Evolutionary conservation across 441 rosid species (phyloP).

Genomic region (Syzygium malaccense): DNA sequence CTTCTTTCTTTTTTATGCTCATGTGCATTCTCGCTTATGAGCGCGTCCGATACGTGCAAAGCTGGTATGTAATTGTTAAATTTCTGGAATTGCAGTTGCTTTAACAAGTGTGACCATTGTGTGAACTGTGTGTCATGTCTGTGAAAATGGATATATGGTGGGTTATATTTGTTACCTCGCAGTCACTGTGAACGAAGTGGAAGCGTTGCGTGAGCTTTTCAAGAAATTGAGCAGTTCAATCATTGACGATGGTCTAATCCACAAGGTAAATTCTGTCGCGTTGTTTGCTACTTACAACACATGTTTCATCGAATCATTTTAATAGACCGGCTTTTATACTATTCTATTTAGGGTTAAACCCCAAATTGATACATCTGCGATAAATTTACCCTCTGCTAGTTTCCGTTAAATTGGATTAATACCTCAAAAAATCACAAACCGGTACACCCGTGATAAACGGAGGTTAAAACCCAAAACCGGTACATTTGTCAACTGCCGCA

Average conservation of each 20-base stretch:
- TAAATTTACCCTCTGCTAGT: no score
- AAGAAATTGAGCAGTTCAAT: constrained; percentile 68
- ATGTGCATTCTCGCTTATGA: not conserved
- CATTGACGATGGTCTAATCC: constrained; percentile 70
- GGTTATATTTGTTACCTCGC: constrained; percentile 4
- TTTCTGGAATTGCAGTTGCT: not conserved
- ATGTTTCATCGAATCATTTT: not conserved
- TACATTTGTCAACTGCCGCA: no score
- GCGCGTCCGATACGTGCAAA: not conserved
- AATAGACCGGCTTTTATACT: not conserved
- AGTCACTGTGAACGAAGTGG: constrained; percentile 76
- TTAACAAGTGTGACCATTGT: not conserved
- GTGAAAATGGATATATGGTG: not conserved
- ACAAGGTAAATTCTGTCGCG: constrained; percentile 40
- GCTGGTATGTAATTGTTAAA: not conserved
- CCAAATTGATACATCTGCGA: no score
- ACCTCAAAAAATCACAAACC: no score
- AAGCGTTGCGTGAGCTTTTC: constrained; percentile 67
- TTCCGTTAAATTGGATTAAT: no score
- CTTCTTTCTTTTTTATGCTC: no score
- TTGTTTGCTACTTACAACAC: not conserved
- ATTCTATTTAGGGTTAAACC: not conserved
- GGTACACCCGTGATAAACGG: no score
- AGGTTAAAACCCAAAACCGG: no score
- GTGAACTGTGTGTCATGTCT: not conserved